Evolutionary conservation across 768 basidiomycete species (phyloP), one percentile per base, ranked within the genome.

Genomic region (Pleurotus giganteus): DNA sequence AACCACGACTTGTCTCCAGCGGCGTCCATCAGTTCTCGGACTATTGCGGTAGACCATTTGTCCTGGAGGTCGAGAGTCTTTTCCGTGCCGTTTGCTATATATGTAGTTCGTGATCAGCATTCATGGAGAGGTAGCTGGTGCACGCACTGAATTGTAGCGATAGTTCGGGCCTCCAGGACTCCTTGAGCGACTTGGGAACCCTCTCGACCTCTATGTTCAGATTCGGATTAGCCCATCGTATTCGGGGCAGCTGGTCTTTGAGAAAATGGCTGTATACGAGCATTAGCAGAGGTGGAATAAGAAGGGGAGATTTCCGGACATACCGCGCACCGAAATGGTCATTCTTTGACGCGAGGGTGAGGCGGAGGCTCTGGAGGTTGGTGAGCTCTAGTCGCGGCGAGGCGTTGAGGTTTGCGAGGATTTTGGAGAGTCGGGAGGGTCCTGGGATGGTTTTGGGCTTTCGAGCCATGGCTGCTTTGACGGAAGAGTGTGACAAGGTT

Each of bases 321-420:
- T 53, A 89, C 89, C 86, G 77, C 24, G 88, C 86, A 59, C 87
- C 88, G 64, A 84, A 88, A 65, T 90, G 86, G 67, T 88, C 85
- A 63, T 89, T 88, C 61, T 74, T 73, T 28, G 72, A 71, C 1
- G 86, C 86, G 41, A 79, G 74, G 0, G 81, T 80, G 27, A 90
- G 70, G 53, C 73, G 80, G 24, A 89, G 65, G 9, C 71, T 69
- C 54, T 78, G 81, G 31, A 88, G 71, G 8, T 71, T 73, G 4
- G 64, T 60, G 1, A 89, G 67, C 1, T 71, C 66, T 8, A 87
- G 79, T 41, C 71, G 73, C 4, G 87, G 88, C 1, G 73, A 64
- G 12, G 71, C 65, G 26, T 75, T 83, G 32, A 90, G 75, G 9
- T 73, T 64, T 2, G 71, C 68, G 11, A 89, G 67, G 57, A 88